Evolutionary conservation across 163 green algal species (phyloP).

Genomic region (Coccomyxa subellipsoidea): DNA sequence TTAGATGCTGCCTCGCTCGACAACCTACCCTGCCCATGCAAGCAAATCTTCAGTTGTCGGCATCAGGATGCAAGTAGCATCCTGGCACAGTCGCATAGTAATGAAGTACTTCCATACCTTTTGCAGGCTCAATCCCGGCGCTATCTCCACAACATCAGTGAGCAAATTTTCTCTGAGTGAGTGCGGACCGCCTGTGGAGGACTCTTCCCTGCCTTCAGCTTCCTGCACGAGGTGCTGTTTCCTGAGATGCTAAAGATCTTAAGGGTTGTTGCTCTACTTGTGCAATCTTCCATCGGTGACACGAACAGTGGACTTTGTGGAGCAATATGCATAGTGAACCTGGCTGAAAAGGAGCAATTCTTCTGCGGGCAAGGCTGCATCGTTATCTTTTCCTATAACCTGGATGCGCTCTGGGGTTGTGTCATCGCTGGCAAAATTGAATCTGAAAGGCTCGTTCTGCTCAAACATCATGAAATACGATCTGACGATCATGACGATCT

Average conservation of each 20-base stretch:
- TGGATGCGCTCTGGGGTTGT: neutral
- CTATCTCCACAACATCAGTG: neutral
- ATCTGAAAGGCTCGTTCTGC: neutral
- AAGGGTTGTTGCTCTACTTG: neutral
- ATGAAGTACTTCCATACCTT: constrained; percentile 19
- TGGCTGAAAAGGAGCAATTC: neutral
- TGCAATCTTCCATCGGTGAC: too few relatives aligned
- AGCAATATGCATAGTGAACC: neutral
- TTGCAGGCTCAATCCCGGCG: neutral
- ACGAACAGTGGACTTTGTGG: neutral
- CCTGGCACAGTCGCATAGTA: too few relatives aligned
- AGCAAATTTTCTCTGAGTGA: neutral
- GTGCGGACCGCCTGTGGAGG: neutral
- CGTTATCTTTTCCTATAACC: neutral
- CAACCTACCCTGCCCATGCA: constrained; percentile 11
- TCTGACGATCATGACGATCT: neutral
- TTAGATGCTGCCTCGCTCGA: constrained; percentile 11
- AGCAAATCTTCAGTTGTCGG: too few relatives aligned
- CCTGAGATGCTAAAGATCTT: neutral
- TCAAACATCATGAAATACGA: neutral
- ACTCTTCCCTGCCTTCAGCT: neutral
- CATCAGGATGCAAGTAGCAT: too few relatives aligned
- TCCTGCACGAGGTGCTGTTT: too few relatives aligned
- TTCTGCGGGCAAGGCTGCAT: neutral
- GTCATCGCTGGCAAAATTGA: neutral